A percentile compares a stretch with the other conserved stretches of the same genome.
These are phyloP conservation scores for Isochrysis galbana DNA, from an alignment of 78 protist genomes.

Conservation along the genomic window DNA sequence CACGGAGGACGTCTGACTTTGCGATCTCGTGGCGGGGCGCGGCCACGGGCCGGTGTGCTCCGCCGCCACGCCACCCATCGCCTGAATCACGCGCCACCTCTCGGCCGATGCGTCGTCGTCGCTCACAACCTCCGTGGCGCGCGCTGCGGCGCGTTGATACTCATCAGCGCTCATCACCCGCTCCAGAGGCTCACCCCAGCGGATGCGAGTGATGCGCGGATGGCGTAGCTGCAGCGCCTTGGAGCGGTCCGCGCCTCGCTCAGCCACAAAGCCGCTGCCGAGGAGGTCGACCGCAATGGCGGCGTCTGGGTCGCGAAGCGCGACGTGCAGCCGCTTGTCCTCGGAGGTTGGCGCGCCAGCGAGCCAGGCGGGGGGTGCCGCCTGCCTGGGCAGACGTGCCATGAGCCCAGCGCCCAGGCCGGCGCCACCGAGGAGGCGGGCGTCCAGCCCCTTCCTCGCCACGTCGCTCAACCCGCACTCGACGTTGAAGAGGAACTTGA, in stretches of 20 bases:
- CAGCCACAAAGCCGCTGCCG: not conserved
- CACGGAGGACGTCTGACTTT: too few relatives aligned
- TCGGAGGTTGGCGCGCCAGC: not conserved
- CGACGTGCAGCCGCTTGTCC: not conserved
- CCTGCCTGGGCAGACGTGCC: not conserved
- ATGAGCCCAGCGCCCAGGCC: not conserved
- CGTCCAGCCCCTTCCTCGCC: not conserved
- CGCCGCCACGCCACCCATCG: too few relatives aligned
- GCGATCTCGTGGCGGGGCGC: too few relatives aligned
- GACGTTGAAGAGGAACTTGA: not conserved
- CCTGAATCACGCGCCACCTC: too few relatives aligned
- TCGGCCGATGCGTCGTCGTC: too few relatives aligned
- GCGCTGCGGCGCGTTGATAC: too few relatives aligned
- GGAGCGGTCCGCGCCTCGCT: not conserved
- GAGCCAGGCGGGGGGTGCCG: not conserved
- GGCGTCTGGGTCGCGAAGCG: not conserved
- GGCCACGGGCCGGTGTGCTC: too few relatives aligned
- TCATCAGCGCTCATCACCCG: too few relatives aligned
- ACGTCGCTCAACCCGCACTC: not conserved
- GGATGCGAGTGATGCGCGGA: slow-evolving; percentile 2
- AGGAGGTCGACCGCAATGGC: not conserved
- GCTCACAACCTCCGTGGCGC: too few relatives aligned
- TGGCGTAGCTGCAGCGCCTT: not conserved
- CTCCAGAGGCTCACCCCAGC: too few relatives aligned
- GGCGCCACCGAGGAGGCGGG: not conserved